These are phyloP conservation scores for Verticillium albo-atrum DNA, from an alignment of 2,329 filamentous ascomycete species.

Conservation along the genomic window DNA sequence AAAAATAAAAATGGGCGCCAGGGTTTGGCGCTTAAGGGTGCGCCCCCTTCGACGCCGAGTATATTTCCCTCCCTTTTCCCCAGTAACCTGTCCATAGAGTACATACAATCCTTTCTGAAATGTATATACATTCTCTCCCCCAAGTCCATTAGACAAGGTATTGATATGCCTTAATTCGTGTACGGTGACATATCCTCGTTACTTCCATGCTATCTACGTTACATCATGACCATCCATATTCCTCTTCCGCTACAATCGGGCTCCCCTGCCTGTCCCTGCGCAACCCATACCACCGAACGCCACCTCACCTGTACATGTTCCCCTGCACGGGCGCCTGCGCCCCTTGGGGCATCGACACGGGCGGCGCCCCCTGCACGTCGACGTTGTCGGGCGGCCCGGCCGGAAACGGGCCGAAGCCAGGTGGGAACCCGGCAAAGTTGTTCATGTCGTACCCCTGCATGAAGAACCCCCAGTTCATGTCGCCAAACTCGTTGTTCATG, in stretches of 20 bases:
- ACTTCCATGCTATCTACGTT: not conserved
- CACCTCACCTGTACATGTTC: not conserved
- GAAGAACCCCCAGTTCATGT: conserved; percentile 47
- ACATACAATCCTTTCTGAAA: not conserved
- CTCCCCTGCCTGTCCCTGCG: too few relatives aligned
- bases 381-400: conserved; percentile 1
- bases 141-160: too few relatives aligned
- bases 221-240: not conserved
- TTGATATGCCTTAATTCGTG: not conserved
- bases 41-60: not conserved
- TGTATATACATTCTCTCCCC: not conserved
- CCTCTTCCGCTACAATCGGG: not conserved
- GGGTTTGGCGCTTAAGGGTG: not conserved
- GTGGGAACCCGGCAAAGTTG: conserved; percentile 23
- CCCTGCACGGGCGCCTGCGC: not conserved
- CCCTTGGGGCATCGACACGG: not conserved
- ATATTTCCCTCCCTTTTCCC: not conserved
- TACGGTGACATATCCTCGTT: not conserved
- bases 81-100: not conserved
- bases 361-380: conserved; percentile 9
- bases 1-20: not conserved
- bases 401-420: conserved; percentile 13
- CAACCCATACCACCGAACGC: not conserved
- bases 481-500: conserved; percentile 23
- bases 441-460: conserved; percentile 35